Evolutionary conservation across 2,329 filamentous ascomycete species (phyloP).

Genomic region (Talaromyces pinophilus): DNA sequence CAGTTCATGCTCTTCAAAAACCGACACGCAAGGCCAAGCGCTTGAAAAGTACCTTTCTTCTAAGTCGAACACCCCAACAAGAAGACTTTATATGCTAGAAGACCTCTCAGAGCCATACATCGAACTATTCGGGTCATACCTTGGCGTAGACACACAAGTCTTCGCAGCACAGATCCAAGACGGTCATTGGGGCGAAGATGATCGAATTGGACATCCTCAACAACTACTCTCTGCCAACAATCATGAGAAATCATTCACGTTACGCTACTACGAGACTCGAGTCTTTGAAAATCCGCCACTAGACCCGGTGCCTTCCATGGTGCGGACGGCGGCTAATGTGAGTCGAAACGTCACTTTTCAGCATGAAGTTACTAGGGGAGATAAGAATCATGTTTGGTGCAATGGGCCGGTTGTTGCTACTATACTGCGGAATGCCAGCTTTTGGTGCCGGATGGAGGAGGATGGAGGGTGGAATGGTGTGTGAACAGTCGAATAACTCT

Average conservation of each 20-base stretch:
- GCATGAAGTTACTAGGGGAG: conserved; percentile 5
- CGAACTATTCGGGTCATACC: conserved; percentile 7
- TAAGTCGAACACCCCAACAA: not conserved
- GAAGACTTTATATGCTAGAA: conserved; percentile 3
- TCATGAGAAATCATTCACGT: conserved; percentile 3
- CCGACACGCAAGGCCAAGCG: not conserved
- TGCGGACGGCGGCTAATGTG: conserved; percentile 4
- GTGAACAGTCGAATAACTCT: not conserved
- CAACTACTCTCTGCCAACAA: not conserved
- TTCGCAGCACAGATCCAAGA: conserved; percentile 11
- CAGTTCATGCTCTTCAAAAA: not conserved
- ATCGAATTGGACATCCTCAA: not conserved
- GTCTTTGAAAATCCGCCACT: not conserved
- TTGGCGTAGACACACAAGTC: not conserved
- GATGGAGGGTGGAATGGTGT: conserved; percentile 5
- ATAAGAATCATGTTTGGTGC: not conserved
- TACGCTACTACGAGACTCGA: conserved; percentile 14
- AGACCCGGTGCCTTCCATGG: conserved; percentile 2
- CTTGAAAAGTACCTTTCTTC: not conserved
- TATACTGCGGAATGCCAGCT: conserved; percentile 6
- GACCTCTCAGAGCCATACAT: conserved; percentile 11
- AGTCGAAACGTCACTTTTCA: conserved; percentile 10
- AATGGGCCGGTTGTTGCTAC: conserved; percentile 8
- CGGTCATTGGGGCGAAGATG: conserved; percentile 12
- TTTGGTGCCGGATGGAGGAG: not conserved